These are phyloP conservation scores for Aureobasidium musti DNA, from an alignment of 2,329 filamentous ascomycete species.

Conservation along the genomic window DNA sequence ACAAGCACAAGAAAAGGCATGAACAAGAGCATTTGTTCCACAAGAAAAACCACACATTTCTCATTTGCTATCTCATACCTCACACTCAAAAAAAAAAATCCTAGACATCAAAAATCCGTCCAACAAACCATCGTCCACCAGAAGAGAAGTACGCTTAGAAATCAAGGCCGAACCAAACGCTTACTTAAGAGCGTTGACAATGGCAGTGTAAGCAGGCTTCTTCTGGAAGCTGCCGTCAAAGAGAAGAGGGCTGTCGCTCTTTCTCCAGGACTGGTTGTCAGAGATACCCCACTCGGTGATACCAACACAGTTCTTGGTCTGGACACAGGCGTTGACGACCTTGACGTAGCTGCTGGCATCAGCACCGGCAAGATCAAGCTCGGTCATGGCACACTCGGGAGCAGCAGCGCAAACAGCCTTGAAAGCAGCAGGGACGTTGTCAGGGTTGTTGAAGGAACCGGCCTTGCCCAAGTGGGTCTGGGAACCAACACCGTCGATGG, in stretches of 20 bases:
- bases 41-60: constrained; percentile 6
- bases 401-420: constrained; percentile 54
- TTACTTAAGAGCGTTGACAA: constrained; percentile 32
- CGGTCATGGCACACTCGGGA: constrained; percentile 64
- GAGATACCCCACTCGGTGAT: constrained; percentile 63
- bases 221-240: constrained; percentile 47
- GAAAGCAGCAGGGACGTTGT: constrained; percentile 53
- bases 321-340: constrained; percentile 57
- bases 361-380: constrained; percentile 66
- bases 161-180: neutral
- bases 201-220: constrained; percentile 46
- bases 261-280: constrained; percentile 50
- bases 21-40: neutral
- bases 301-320: constrained; percentile 62
- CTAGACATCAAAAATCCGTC: neutral
- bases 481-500: constrained; percentile 65
- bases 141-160: neutral
- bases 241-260: constrained; percentile 43
- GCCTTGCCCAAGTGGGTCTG: constrained; percentile 55
- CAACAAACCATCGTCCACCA: neutral
- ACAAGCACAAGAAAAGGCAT: neutral
- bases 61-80: constrained; percentile 18
- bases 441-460: constrained; percentile 43
- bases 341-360: constrained; percentile 60
- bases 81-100: neutral